Percentiles rank a stretch among this genome's conserved stretches.
phyloP scores from a whole-genome alignment of 1,284 basidiomycete species.

The Veloporphyrellus conicus region DNA sequence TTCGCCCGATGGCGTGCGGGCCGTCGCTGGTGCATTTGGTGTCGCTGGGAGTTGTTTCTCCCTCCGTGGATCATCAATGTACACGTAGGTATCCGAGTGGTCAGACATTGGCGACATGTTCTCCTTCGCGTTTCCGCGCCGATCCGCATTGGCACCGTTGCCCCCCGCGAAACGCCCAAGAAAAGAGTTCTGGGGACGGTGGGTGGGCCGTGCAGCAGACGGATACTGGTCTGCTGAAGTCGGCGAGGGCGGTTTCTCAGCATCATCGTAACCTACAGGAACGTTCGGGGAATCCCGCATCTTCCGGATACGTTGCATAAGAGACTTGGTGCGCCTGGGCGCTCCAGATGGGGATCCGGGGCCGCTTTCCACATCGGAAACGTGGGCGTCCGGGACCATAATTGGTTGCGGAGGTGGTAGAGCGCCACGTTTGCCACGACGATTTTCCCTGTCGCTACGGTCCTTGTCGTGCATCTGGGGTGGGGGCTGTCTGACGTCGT shows the following conservation, averaged over 20 bases:
- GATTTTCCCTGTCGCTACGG: constrained; percentile 26
- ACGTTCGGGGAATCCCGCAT: constrained; percentile 80
- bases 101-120: constrained; percentile 39
- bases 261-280: constrained; percentile 55
- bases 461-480: constrained; percentile 30
- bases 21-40: constrained; percentile 33
- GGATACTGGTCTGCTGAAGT: constrained; percentile 41
- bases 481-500: constrained; percentile 34
- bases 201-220: constrained; percentile 48
- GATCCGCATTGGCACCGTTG: constrained; percentile 24
- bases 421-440: constrained; percentile 41
- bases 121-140: constrained; percentile 30
- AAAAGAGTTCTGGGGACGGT: constrained; percentile 67
- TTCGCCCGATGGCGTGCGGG: constrained; percentile 32
- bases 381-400: constrained; percentile 53
- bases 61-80: constrained; percentile 52
- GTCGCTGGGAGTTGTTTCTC: constrained; percentile 67
- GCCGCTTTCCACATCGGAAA: constrained; percentile 36
- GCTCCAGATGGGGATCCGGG: constrained; percentile 40
- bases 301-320: constrained; percentile 79
- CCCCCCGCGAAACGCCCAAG: constrained; percentile 61
- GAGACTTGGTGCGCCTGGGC: constrained; percentile 70
- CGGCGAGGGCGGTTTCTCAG: constrained; percentile 45
- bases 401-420: constrained; percentile 80
- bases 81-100: constrained; percentile 55